Percentiles rank a stretch among this genome's conserved stretches.
Conservation (phyloP, 179 eudicot genomes). For the Heliamphora pulchella region DNA sequence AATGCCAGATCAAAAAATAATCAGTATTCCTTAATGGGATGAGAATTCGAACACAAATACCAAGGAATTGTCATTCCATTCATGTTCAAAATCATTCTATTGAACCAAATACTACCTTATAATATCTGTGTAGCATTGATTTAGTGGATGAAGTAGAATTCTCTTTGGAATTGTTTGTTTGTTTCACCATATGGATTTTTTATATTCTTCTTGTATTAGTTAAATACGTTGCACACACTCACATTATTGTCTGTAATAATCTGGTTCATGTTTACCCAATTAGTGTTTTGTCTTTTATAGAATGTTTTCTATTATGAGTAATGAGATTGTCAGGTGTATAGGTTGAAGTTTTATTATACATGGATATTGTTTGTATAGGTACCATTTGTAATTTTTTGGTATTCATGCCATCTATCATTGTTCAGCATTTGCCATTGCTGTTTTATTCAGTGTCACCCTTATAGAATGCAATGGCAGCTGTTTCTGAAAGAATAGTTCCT, state of each 20-base stretch:
- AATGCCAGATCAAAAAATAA: no score
- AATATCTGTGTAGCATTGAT: background rate
- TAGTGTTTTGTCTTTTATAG: background rate
- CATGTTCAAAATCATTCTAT: no score
- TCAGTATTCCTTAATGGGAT: no score
- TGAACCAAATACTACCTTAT: no score
- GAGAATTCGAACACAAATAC: no score
- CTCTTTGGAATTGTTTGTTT: background rate
- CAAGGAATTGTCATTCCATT: no score
- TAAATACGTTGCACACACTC: background rate
- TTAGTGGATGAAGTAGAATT: background rate
- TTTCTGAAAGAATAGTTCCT: background rate
- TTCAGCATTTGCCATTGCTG: background rate
- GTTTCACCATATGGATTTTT: background rate
- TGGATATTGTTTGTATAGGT: no score
- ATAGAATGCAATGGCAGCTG: background rate
- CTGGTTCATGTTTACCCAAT: background rate
- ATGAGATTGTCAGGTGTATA: background rate
- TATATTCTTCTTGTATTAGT: background rate
- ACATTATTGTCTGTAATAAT: background rate
- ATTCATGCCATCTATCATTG: background rate
- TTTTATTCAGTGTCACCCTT: background rate
- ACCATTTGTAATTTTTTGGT: background rate
- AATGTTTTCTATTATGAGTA: background rate
- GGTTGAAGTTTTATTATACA: background rate